Evolutionary conservation across 306 rosid genomes (phyloP).

Genomic region (Pyrus pyrifolia): DNA sequence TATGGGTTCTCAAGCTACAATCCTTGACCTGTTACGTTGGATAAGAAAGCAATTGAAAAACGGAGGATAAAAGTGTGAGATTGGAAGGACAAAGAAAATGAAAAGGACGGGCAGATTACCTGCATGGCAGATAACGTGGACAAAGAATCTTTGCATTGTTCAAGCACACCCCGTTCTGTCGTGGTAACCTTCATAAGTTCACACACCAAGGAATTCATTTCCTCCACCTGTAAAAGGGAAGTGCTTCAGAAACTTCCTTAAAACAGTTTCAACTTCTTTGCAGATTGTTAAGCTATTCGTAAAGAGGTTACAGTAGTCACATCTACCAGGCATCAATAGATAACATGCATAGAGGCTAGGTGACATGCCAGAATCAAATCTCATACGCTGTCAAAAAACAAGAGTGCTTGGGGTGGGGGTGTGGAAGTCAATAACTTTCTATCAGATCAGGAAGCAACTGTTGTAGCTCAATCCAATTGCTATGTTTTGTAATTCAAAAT

Average conservation of each 20-base stretch:
- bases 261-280: not conserved
- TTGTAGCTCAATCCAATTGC: not conserved
- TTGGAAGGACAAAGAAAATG: not conserved
- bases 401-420: not conserved
- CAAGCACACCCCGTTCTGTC: slow-evolving; percentile 65
- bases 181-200: slow-evolving; percentile 75
- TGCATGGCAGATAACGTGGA: slow-evolving; percentile 71
- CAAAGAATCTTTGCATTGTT: slow-evolving; percentile 74
- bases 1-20: slow-evolving; percentile 82
- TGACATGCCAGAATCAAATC: not conserved
- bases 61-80: not conserved
- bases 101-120: slow-evolving; percentile 30
- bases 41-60: slow-evolving; percentile 10
- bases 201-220: slow-evolving; percentile 64
- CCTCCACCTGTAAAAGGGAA: slow-evolving; percentile 61
- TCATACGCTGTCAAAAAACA: not conserved
- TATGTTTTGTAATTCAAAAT: not conserved
- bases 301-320: not conserved
- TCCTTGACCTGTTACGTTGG: slow-evolving; percentile 56
- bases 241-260: slow-evolving; percentile 17
- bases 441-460: not conserved
- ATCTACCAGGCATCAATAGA: not conserved
- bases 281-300: not conserved
- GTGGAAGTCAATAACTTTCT: not conserved
- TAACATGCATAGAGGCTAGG: not conserved